These are phyloP conservation scores for Cyathus striatus DNA, from an alignment of 768 basidiomycete species.

Conservation along the genomic window DNA sequence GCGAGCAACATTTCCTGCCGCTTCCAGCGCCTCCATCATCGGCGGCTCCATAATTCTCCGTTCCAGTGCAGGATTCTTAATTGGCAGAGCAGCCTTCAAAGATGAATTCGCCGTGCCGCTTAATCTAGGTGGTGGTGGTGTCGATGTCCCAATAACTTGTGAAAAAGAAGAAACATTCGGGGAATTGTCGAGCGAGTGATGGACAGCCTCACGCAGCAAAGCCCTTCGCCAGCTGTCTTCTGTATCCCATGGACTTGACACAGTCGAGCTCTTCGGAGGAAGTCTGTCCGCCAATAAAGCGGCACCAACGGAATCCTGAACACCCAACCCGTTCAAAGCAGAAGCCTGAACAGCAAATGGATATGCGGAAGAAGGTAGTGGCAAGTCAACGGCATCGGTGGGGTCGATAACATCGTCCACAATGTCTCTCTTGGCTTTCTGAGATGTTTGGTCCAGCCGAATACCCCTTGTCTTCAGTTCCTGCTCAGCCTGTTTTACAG, in stretches of 20 bases:
- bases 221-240: conserved; percentile 76
- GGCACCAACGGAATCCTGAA: conserved; percentile 71
- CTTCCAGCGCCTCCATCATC: conserved; percentile 29
- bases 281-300: conserved; percentile 69
- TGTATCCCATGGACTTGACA: conserved; percentile 43
- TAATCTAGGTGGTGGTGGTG: conserved; percentile 27
- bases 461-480: conserved; percentile 57
- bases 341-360: conserved; percentile 76
- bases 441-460: conserved; percentile 40
- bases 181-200: conserved; percentile 62
- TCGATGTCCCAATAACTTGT: conserved; percentile 28
- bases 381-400: conserved; percentile 78
- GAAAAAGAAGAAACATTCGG: conserved; percentile 44
- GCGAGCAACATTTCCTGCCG: conserved; percentile 14
- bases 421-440: conserved; percentile 27
- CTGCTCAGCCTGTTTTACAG: conserved; percentile 72
- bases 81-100: conserved; percentile 13
- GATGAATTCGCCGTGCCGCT: conserved; percentile 9
- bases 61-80: conserved; percentile 14
- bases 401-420: conserved; percentile 70
- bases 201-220: conserved; percentile 72
- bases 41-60: conserved; percentile 36
- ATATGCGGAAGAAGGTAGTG: conserved; percentile 61
- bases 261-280: conserved; percentile 59
- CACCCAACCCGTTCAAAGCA: conserved; percentile 65